Base-by-base conservation (phyloP, 441 rosid genomes). In the Adansonia rubrostipa region DNA sequence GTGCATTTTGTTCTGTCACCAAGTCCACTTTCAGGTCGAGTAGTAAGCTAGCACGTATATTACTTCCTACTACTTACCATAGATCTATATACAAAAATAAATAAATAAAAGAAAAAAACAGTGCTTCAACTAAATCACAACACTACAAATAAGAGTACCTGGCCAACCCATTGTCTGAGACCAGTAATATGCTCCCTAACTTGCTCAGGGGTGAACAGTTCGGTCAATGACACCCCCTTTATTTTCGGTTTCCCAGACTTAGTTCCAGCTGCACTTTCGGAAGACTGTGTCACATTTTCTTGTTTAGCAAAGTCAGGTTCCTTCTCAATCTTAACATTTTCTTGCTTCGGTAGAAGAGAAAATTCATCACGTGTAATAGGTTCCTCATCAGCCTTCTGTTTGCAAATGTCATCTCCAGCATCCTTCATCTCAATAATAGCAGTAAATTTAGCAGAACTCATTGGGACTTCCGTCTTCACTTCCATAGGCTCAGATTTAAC, bases 91-190 rank as follows among this genome's bases (percentile, higher is more conserved):
- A 76, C 22, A 40, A 68, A 15, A 75, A 79, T 33, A 51, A 65
- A 65, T 36, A 36, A 4, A 36, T 36, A 36, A 9, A 19, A 61
- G 7, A 61, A 40, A 10, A 64, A 64, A 44, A 6, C 9, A 54
- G 4, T 10, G 19, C 7, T 7, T 61, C 19, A 78, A 78, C 53
- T 17, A 70, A 47, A 70, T 50, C 20, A 78, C 1, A 66, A 45
- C n/a, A 47, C 48, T 62, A 42, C 45, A 76, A 74, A 70, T 42
- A 48, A 13, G 17, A 56, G 50, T 86, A 95, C 99, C 97, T 97
- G 99, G 81, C 99, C 99, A 86, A 97, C 99, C 99, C 99, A 97
- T 86, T 84, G 99, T 82, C 99, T 91, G 73, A 97, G 97, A 74
- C 99, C 99, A 10, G 14, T 79, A 73, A 97, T 97, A 84, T 97